These are phyloP conservation scores for Pichia paraexigua DNA, from an alignment of 805 yeast genomes.

Conservation along the genomic window DNA sequence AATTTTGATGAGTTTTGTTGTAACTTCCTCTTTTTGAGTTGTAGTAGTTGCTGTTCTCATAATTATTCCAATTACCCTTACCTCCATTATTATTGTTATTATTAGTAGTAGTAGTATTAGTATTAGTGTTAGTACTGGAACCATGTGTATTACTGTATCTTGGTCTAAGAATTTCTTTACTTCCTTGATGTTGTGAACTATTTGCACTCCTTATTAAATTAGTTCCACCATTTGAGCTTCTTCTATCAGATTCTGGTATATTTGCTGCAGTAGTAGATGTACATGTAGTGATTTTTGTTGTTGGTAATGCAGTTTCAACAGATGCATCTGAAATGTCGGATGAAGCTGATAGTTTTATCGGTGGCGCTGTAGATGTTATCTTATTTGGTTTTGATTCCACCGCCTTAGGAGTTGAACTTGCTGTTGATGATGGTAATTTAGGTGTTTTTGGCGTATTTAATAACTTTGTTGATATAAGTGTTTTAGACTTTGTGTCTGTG, in stretches of 20 bases:
- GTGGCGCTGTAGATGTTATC: background rate
- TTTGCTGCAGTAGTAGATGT: background rate
- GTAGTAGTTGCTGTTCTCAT: background rate
- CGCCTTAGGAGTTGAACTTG: background rate
- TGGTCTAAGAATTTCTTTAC: background rate
- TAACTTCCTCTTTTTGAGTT: background rate
- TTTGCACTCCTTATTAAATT: background rate
- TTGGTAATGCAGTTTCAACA: background rate
- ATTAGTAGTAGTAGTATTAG: too few species aligned
- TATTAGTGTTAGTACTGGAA: background rate
- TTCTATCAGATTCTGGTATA: background rate
- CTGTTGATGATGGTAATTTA: background rate
- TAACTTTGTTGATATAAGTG: background rate
- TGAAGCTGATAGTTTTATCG: too few species aligned
- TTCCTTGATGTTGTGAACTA: background rate
- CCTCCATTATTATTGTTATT: background rate
- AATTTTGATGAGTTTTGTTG: background rate
- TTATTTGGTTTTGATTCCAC: background rate
- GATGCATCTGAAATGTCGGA: background rate
- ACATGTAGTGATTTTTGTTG: background rate
- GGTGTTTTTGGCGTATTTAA: background rate
- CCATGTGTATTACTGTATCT: background rate
- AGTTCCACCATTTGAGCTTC: background rate
- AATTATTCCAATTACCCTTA: background rate
- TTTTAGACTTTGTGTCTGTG: background rate